A percentile compares a stretch with the other conserved stretches of the same genome.
These are phyloP conservation scores for Talaromyces sp. DNA, from an alignment of 2,329 filamentous ascomycete genomes.

Conservation along the genomic window DNA sequence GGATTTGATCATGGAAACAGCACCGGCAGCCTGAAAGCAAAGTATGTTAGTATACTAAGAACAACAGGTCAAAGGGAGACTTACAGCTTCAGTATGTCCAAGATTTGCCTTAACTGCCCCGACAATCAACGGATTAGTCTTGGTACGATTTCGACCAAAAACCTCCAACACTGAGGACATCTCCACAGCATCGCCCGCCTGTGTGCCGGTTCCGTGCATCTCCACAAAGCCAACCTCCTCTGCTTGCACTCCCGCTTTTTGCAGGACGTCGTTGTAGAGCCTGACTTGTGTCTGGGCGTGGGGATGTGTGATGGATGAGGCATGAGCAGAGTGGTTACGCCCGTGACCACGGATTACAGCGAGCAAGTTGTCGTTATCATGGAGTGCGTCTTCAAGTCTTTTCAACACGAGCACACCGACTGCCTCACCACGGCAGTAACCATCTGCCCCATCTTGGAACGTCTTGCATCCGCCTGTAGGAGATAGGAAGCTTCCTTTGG, in stretches of 20 bases:
- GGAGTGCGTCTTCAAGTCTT: constrained; percentile 45
- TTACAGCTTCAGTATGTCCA: constrained; percentile 13
- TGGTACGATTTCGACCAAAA: constrained; percentile 28
- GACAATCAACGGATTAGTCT: constrained; percentile 29
- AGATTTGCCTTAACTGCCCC: constrained; percentile 34
- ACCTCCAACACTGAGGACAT: constrained; percentile 31
- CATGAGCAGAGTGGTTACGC: constrained; percentile 45
- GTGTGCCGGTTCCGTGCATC: constrained; percentile 35
- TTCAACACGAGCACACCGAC: constrained; percentile 50
- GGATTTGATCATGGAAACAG: background rate
- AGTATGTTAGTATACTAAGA: background rate
- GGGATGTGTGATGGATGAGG: constrained; percentile 36
- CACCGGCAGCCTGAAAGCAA: background rate
- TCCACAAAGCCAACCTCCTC: constrained; percentile 32
- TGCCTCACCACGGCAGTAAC: constrained; percentile 54
- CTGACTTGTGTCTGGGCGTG: constrained; percentile 30
- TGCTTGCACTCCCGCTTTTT: background rate
- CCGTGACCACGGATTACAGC: constrained; percentile 41
- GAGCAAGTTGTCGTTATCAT: constrained; percentile 41
- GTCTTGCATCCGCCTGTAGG: constrained; percentile 46
- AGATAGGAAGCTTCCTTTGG: constrained; percentile 43
- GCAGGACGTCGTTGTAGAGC: background rate
- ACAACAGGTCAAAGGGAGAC: background rate
- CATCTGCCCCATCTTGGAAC: constrained; percentile 48
- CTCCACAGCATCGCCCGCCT: constrained; percentile 32